These are phyloP conservation scores for Aspergillus ostianus DNA, from an alignment of 495 filamentous ascomycete genomes.

Conservation along the genomic window DNA sequence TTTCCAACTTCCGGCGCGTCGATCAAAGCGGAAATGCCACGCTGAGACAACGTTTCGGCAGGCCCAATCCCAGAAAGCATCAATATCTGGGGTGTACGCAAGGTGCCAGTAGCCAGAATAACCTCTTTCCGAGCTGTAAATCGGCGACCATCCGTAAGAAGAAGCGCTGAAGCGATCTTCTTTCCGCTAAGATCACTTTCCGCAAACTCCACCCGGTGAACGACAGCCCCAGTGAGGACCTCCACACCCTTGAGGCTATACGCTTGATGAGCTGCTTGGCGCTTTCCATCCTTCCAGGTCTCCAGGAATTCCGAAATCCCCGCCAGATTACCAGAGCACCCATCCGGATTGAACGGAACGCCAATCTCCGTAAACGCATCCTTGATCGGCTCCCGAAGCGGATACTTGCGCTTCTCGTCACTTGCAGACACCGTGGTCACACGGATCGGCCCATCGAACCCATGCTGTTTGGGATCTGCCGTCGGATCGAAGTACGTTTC, in stretches of 20 bases:
- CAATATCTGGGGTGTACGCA: slow-evolving; percentile 35
- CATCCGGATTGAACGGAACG: slow-evolving; percentile 18
- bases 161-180: slow-evolving; percentile 28
- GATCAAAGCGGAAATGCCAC: neutral
- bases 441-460: slow-evolving; percentile 26
- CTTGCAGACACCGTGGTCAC: slow-evolving; percentile 10
- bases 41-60: slow-evolving; percentile 17
- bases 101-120: slow-evolving; percentile 29
- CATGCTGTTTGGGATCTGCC: slow-evolving; percentile 16
- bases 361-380: slow-evolving; percentile 31
- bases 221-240: slow-evolving; percentile 28
- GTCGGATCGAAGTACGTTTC: slow-evolving; percentile 4
- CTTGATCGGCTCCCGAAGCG: slow-evolving; percentile 29
- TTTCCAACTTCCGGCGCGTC: neutral
- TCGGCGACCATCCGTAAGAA: slow-evolving; percentile 22
- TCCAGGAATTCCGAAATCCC: slow-evolving; percentile 34
- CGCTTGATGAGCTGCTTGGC: slow-evolving; percentile 30
- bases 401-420: slow-evolving; percentile 22
- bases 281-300: slow-evolving; percentile 31
- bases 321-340: neutral
- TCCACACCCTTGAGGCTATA: slow-evolving; percentile 32
- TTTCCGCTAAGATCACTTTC: slow-evolving; percentile 4
- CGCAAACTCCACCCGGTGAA: slow-evolving; percentile 25
- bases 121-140: slow-evolving; percentile 29
- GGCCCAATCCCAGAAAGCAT: slow-evolving; percentile 38